Base-by-base conservation (phyloP, 768 basidiomycete genomes). In the Trametes elegans region DNA sequence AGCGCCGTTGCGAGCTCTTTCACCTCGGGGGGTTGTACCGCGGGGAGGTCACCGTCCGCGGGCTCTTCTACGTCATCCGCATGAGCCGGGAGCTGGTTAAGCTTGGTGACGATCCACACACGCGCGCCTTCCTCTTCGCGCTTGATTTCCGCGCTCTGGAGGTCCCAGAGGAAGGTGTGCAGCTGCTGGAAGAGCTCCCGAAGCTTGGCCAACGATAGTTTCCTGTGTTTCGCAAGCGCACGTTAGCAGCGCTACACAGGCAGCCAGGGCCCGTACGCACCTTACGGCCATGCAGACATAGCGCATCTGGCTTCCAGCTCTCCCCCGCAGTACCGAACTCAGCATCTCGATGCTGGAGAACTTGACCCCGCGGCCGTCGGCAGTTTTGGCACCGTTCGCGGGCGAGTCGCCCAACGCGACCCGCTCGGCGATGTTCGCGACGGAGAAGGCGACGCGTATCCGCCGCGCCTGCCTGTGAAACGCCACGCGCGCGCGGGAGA, bases 391-490 rank as follows among this genome's bases (percentile, higher is more conserved):
- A n/a, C 19, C 7, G 14, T 36, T n/a, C 14, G 35, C 14, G 9
- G 42, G 26, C 0, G 44, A 6, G 6, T 45, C 40, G 1, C 46
- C 54, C 0, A 57, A 35, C 13, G 50, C 55, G 34, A 79, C 77
- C 4, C 60, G 56, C 42, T 79, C 78, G 0, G 84, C 64, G 1
- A 70, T 60, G 9, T 71, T 64, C 46, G 85, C 62, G 16, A 86
- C 46, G 16, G 71, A 67, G 57, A 84, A 81, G 7, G 76, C 81
- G 1, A 83, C 60, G 2, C 79, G 77, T 36, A 81, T 55, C 18
- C 66, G 54, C 19, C 67, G 66, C 7, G 68, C 66, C 13, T 61
- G 66, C 45, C 52, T 53, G n/a, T 59, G 67, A 48, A 81, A 75
- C 3, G 62, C 51, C 2, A 35, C 28, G 3, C 79, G 77, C 5